Base-by-base conservation (phyloP, 2,329 filamentous ascomycete species). In the Tolypocladium ovalisporum region DNA sequence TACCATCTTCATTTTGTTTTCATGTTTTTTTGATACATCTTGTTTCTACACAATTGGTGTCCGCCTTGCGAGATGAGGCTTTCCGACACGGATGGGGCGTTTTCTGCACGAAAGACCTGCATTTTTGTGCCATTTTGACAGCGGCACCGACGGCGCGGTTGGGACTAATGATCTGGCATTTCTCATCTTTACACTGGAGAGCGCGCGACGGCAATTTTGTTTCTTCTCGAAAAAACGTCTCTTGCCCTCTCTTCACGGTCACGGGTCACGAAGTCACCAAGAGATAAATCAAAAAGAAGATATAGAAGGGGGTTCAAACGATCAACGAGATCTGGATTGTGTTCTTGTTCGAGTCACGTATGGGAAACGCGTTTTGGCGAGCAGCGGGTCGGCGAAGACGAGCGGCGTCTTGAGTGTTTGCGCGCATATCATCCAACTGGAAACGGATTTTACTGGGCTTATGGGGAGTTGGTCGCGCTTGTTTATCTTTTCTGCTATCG, bases 191-290 rank as follows among this genome's bases (percentile, higher is more conserved):
- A 34, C 44, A 57, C 39, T 55, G 66, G 59, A 64, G 61, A 59
- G 61, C 56, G 58, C 55, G 52, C 58, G 57, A 61, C 54, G 58
- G 52, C 35, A 27, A 49, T 49, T 56, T 47, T 53, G 36, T 54
- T 54, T 54, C 57, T 58, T 35, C 51, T 54, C 36, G 56, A 67
- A 68, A 69, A 66, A n/a, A n/a, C n/a, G n/a, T 66, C 66, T 65
- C 67, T 68, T 68, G 63, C 62, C 37, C 60, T 57, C 54, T 65
- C 64, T 63, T 67, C 59, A 60, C 61, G 66, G 65, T 62, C 54
- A 66, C 64, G 79, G 72, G 76, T 76, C 68, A 79, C 65, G 71
- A 79, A 76, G 76, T 73, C 69, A 72, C 71, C 70, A 72, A 69
- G 63, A 67, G 60, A 52, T 66, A 74, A 74, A 71, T 35, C 19